Evolutionary conservation across 202 grass and related monocot species (phyloP).

Genomic region (Panicum virgatum): DNA sequence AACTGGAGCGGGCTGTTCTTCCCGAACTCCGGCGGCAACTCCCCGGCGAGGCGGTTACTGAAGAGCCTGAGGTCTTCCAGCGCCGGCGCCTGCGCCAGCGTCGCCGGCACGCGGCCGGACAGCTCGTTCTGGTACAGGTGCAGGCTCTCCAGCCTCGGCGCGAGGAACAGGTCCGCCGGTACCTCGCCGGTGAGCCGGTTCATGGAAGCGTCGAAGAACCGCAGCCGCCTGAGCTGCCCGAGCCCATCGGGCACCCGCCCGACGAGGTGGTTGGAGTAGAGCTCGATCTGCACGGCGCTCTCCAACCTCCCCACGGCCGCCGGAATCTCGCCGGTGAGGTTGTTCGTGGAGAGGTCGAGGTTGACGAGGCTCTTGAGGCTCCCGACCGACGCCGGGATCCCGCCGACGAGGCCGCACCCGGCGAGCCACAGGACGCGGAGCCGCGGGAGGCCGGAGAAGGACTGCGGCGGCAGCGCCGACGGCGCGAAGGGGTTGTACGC

Average conservation of each 20-base stretch:
- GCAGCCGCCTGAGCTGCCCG: conserved; percentile 46
- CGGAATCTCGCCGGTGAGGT: conserved; percentile 58
- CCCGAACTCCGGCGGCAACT: conserved; percentile 59
- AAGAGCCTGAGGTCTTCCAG: conserved; percentile 59
- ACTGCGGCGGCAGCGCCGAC: conserved; percentile 12
- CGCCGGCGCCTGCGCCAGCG: conserved; percentile 25
- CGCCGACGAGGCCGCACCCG: conserved; percentile 51
- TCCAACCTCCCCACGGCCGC: conserved; percentile 7
- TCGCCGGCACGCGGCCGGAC: conserved; percentile 46
- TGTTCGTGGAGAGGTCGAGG: conserved; percentile 71
- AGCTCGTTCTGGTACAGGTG: conserved; percentile 68
- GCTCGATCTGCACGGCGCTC: conserved; percentile 59
- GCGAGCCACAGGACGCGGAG: conserved; percentile 57
- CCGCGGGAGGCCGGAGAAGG: not conserved
- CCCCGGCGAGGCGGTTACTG: conserved; percentile 54
- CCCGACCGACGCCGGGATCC: conserved; percentile 45
- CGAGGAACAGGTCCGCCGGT: conserved; percentile 61
- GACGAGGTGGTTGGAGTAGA: conserved; percentile 59
- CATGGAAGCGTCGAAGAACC: conserved; percentile 58
- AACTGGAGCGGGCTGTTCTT: conserved; percentile 52
- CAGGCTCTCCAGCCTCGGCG: conserved; percentile 57
- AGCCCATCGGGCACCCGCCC: conserved; percentile 49
- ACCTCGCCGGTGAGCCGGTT: conserved; percentile 59
- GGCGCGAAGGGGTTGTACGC: conserved; percentile 73
- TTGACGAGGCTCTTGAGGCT: conserved; percentile 40